These are phyloP conservation scores for Tieghemostelium lacteum DNA, from an alignment of 78 protist species.

Conservation along the genomic window DNA sequence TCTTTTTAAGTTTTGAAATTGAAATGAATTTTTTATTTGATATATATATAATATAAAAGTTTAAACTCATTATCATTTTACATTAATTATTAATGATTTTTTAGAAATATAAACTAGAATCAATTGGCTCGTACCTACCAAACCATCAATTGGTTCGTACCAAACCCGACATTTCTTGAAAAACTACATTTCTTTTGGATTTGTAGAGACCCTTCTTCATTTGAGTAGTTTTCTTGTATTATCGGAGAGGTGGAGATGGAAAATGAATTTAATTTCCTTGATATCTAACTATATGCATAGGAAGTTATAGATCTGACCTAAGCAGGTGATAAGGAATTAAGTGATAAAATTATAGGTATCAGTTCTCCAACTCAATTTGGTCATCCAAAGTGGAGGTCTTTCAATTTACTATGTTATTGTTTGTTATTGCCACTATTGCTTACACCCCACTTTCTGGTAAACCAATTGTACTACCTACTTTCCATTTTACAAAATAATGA, in stretches of 20 bases:
- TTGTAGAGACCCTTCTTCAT: constrained; percentile 82
- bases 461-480: too few relatives aligned
- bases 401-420: too few relatives aligned
- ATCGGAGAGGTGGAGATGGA: constrained; percentile 80
- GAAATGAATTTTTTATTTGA: too few relatives aligned
- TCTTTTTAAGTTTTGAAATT: too few relatives aligned
- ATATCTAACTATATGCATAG: constrained; percentile 69
- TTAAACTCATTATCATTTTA: too few relatives aligned
- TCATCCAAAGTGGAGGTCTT: constrained; percentile 72
- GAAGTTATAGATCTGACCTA: constrained; percentile 85
- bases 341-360: constrained; percentile 84
- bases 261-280: constrained; percentile 72
- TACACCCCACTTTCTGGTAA: too few relatives aligned
- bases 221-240: constrained; percentile 86
- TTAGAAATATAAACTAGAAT: too few relatives aligned
- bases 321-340: constrained; percentile 66
- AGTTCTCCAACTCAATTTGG: constrained; percentile 78
- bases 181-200: constrained; percentile 89
- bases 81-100: too few relatives aligned
- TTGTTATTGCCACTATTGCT: too few relatives aligned
- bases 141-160: too few relatives aligned
- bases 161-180: constrained; percentile 40
- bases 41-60: too few relatives aligned
- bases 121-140: constrained; percentile 41
- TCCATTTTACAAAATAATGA: too few relatives aligned